Evolutionary conservation across 331 rosid species (phyloP), one percentile per base, ranked within the genome.

Genomic region (Dryas integrifolia): DNA sequence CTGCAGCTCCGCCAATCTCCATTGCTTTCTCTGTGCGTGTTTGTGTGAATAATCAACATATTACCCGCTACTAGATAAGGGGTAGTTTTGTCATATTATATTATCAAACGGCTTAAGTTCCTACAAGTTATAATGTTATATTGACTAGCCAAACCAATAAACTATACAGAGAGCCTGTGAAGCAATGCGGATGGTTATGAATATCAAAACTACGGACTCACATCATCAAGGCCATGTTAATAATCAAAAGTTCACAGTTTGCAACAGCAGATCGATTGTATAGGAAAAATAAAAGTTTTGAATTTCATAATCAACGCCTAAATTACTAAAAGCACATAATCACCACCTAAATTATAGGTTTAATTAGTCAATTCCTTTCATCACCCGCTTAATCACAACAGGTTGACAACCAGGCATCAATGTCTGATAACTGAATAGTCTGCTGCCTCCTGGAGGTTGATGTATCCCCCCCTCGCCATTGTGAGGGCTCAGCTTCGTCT

Each of bases 21-120:
- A 74, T 9, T 26, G 7, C 73, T 83, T 51, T 72, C 30, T 21
- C 68, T 55, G 71, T 72, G 65, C 18, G 51, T 53, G 30, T 7
- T 9, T 16, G 24, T 16, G 12, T 6, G 10, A 6, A 4, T 44
- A n/a, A 75, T 56, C 58, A 44, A 58, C 11, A 3, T 44, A 75
- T 9, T 75, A n/a, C 67, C 79, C 76, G 26, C 65, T 39, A 16
- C 16, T 15, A 3, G 68, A 63, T 63, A 63, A 63, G 49, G 68
- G 68, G 68, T 41, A 41, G 49, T 62, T 62, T 62, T 10, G 67
- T 62, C 67, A 40, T 45, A 41, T 16, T 2, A 0, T 30, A 39
- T 7, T 24, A 24, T 24, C 62, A 57, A 57, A 57, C 8, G 39
- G 40, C 40, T 30, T 1, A 30, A 1, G 35, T 30, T 30, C 35